phyloP scores from a whole-genome alignment of 148 eudicot genomes.

The Rhododendron griersonianum region DNA sequence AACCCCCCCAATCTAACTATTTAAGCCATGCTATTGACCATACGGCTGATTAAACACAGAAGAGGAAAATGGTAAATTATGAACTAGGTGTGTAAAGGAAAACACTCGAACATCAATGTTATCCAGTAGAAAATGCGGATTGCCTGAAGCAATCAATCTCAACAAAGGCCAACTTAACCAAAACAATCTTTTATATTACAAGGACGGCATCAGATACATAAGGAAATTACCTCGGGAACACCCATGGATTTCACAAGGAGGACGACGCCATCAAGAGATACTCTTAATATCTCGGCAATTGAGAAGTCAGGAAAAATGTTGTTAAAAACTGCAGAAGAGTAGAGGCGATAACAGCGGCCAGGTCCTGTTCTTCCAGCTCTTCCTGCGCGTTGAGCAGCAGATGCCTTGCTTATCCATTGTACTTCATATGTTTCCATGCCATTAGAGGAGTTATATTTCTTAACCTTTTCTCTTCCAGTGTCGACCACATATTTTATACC shows the following conservation, averaged over 20 bases:
- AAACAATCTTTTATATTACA: neutral
- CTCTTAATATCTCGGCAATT: constrained; percentile 67
- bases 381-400: constrained; percentile 89
- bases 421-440: constrained; percentile 84
- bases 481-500: too few species aligned
- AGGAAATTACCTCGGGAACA: constrained; percentile 44
- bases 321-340: constrained; percentile 51
- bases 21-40: too few species aligned
- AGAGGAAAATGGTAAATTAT: too few species aligned
- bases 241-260: constrained; percentile 86
- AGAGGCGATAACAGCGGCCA: constrained; percentile 85
- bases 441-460: neutral
- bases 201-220: neutral
- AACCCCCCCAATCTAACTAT: too few species aligned
- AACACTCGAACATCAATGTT: too few species aligned
- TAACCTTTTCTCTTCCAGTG: too few species aligned
- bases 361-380: constrained; percentile 99
- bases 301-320: constrained; percentile 63
- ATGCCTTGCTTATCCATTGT: constrained; percentile 88
- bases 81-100: too few species aligned
- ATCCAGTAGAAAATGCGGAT: too few species aligned
- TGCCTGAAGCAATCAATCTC: too few species aligned
- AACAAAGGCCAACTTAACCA: neutral
- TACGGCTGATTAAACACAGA: too few species aligned
- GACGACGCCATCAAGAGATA: constrained; percentile 80